A percentile compares a stretch with the other conserved stretches of the same genome.
phyloP scores from a whole-genome alignment of 257 asterid genomes.

The Solanum rostratum region DNA sequence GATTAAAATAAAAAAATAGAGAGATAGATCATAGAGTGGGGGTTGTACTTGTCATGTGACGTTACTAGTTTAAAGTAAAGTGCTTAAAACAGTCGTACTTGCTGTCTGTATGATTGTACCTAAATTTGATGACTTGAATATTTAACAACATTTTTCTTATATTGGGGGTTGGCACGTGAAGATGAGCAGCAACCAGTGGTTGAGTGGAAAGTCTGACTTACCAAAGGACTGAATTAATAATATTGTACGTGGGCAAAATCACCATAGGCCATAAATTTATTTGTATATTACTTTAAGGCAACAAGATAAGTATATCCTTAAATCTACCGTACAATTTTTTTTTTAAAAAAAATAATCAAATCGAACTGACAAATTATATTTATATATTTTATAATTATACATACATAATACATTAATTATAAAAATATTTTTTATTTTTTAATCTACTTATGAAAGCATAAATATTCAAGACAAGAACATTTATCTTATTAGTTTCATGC shows the following conservation, averaged over 20 bases:
- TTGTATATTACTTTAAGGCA: no score
- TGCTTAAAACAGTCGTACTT: neutral
- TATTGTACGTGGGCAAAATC: neutral
- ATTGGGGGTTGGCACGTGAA: conserved; percentile 2
- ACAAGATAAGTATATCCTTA: no score
- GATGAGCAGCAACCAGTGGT: neutral
- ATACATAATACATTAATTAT: no score
- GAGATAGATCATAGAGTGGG: neutral
- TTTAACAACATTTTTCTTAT: neutral
- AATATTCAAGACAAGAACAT: no score
- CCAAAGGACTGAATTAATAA: neutral
- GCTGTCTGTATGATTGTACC: neutral
- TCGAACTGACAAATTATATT: no score
- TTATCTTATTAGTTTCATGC: no score
- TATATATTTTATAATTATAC: no score
- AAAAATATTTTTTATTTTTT: no score
- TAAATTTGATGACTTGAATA: neutral
- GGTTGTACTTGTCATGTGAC: conserved; percentile 19
- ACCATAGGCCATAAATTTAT: neutral
- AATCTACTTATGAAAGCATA: no score
- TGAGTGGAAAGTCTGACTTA: neutral
- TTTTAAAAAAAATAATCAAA: no score
- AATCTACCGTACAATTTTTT: no score
- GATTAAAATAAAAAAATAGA: neutral
- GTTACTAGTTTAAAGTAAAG: neutral